Percentiles rank a stretch among this genome's conserved stretches.
These are phyloP conservation scores for Clitoria ternatea DNA, from an alignment of 306 rosid genomes.

Conservation along the genomic window DNA sequence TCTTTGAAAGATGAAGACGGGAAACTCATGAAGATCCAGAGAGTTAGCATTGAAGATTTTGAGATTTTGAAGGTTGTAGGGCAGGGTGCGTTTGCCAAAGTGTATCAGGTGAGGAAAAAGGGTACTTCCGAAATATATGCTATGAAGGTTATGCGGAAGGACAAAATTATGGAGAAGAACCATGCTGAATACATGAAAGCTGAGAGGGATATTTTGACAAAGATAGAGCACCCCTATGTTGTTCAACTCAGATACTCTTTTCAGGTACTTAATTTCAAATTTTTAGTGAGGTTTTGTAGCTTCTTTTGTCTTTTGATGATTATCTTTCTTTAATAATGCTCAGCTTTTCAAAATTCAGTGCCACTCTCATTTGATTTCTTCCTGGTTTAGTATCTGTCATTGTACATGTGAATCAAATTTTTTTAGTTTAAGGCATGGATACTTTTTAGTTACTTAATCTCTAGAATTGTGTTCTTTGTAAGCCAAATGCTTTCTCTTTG, in stretches of 20 bases:
- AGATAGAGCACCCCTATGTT: constrained; percentile 78
- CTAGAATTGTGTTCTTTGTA: neutral
- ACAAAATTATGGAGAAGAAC: constrained; percentile 92
- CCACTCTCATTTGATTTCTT: neutral
- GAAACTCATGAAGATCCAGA: constrained; percentile 31
- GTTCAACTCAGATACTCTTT: constrained; percentile 95
- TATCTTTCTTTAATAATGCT: neutral
- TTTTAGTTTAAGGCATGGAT: neutral
- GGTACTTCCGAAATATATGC: constrained; percentile 93
- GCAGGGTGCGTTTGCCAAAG: constrained; percentile 95
- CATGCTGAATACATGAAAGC: constrained; percentile 98
- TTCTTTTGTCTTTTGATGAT: neutral
- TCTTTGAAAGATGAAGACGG: constrained; percentile 34
- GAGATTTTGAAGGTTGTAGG: constrained; percentile 97
- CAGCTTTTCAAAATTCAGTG: neutral
- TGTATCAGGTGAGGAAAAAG: constrained; percentile 87
- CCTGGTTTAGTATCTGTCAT: neutral
- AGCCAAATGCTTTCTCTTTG: constrained; percentile 5
- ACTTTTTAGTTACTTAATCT: neutral
- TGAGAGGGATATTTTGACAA: constrained; percentile 87
- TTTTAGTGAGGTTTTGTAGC: neutral
- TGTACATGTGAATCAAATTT: neutral
- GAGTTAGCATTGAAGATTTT: constrained; percentile 78
- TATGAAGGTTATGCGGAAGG: constrained; percentile 98
- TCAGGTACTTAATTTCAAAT: constrained; percentile 52